A percentile compares a stretch with the other conserved stretches of the same genome.
These are phyloP conservation scores for Colletotrichum sp. DNA, from an alignment of 2,329 filamentous ascomycete species.

Conservation along the genomic window DNA sequence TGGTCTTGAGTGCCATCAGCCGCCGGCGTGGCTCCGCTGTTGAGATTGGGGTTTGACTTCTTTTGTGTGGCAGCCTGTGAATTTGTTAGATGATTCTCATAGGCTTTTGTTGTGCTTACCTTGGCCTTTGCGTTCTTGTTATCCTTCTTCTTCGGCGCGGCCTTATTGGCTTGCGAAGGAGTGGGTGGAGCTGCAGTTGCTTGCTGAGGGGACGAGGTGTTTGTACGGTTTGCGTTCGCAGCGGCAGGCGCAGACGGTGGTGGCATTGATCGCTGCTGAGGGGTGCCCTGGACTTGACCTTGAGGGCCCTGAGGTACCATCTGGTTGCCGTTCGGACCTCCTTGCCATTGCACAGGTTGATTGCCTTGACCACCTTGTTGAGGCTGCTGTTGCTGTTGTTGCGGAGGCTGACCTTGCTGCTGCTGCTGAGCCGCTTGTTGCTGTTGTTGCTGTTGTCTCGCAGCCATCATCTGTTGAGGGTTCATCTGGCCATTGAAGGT, in stretches of 20 bases:
- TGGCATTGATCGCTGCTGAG: slow-evolving; percentile 75
- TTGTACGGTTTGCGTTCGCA: slow-evolving; percentile 57
- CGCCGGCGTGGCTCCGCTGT: slow-evolving; percentile 60
- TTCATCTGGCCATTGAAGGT: slow-evolving; percentile 64
- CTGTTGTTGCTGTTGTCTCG: slow-evolving; percentile 41
- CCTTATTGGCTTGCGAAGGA: slow-evolving; percentile 74
- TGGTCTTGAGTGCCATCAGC: slow-evolving; percentile 61
- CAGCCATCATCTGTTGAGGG: slow-evolving; percentile 64
- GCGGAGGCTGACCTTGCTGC: slow-evolving; percentile 57
- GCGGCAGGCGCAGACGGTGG: slow-evolving; percentile 66
- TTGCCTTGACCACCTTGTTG: slow-evolving; percentile 39
- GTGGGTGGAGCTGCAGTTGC: slow-evolving; percentile 75
- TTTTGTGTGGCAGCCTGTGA: slow-evolving; percentile 62
- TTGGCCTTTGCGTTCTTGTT: slow-evolving; percentile 69
- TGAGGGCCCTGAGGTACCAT: slow-evolving; percentile 52
- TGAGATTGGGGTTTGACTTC: slow-evolving; percentile 64
- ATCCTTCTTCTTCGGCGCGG: slow-evolving; percentile 80
- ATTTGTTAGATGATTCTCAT: not conserved
- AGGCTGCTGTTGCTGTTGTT: slow-evolving; percentile 38
- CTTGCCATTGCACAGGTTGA: slow-evolving; percentile 55
- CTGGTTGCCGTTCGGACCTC: slow-evolving; percentile 42
- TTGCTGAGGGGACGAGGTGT: slow-evolving; percentile 66
- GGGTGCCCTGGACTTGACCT: slow-evolving; percentile 67
- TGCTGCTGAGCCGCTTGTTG: slow-evolving; percentile 55
- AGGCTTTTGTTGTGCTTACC: slow-evolving; percentile 53